Evolutionary conservation across 768 basidiomycete species (phyloP).

Genomic region (Podaxis sp.): DNA sequence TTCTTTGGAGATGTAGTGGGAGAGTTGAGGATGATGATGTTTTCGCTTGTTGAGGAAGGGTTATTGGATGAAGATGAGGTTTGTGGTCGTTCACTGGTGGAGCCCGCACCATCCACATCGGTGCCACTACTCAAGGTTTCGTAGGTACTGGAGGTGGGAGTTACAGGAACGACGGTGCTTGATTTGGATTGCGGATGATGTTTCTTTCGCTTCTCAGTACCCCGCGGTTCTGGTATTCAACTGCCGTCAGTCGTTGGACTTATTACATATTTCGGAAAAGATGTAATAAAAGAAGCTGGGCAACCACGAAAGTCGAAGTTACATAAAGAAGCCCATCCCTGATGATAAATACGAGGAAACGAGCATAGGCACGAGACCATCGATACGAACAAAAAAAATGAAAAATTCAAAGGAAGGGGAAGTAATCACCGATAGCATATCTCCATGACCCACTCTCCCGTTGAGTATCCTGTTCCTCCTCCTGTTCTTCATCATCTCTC

Average conservation of each 20-base stretch:
- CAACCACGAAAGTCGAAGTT: background rate
- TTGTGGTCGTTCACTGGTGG: background rate
- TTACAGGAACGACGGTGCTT: background rate
- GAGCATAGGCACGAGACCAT: background rate
- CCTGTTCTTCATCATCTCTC: background rate
- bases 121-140: background rate
- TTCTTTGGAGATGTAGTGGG: slow-evolving; percentile 1
- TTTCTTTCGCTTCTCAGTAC: background rate
- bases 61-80: slow-evolving; percentile 1
- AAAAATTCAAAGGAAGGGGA: slow-evolving; percentile 10
- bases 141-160: background rate
- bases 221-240: slow-evolving; percentile 5
- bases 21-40: background rate
- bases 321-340: slow-evolving; percentile 2
- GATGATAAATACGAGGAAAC: background rate
- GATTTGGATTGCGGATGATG: background rate
- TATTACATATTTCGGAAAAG: background rate
- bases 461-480: background rate
- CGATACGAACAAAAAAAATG: background rate
- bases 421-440: slow-evolving; percentile 15
- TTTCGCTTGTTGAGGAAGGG: background rate
- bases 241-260: slow-evolving; percentile 5
- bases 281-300: background rate
- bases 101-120: background rate
- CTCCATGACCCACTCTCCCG: background rate